Evolutionary conservation across 192 early-diverging fungal genomes (phyloP).

Genomic region (Coemansia interrupta): DNA sequence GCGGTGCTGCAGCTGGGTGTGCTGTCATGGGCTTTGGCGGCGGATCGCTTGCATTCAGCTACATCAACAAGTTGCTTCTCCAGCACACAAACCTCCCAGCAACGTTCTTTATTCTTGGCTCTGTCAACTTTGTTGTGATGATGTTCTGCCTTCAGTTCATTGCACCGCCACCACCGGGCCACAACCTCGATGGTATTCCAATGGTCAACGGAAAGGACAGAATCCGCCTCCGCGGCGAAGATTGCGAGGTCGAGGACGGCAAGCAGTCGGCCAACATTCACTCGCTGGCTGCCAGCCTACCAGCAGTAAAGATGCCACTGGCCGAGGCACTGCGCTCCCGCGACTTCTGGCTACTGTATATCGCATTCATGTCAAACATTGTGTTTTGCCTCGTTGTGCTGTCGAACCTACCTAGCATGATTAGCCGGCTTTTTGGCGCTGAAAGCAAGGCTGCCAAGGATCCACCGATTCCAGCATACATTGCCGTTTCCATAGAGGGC

Average conservation of each 20-base stretch:
- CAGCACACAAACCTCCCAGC: conserved; percentile 54
- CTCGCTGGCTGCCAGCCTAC: background rate
- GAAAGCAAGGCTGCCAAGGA: conserved; percentile 30
- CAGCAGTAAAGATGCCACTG: conserved; percentile 44
- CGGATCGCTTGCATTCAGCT: conserved; percentile 67
- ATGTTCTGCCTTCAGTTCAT: conserved; percentile 55
- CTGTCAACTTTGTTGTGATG: conserved; percentile 61
- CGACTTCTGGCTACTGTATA: conserved; percentile 62
- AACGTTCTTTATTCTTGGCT: conserved; percentile 67
- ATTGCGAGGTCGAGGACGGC: background rate
- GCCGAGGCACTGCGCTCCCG: conserved; percentile 55
- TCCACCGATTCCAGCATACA: conserved; percentile 26
- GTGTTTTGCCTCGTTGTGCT: conserved; percentile 61
- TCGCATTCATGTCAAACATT: conserved; percentile 60
- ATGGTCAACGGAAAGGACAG: conserved; percentile 24
- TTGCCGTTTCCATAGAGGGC: conserved; percentile 59
- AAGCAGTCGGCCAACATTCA: background rate
- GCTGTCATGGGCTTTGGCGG: conserved; percentile 76
- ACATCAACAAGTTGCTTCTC: conserved; percentile 61
- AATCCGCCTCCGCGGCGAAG: background rate
- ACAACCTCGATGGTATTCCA: conserved; percentile 61
- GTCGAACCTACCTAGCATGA: conserved; percentile 57
- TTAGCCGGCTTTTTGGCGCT: conserved; percentile 54
- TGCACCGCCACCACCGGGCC: conserved; percentile 62
- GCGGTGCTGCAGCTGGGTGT: conserved; percentile 59